These are phyloP conservation scores for Hypoxylon sp. DNA, from an alignment of 2,329 filamentous ascomycete genomes.

Conservation along the genomic window DNA sequence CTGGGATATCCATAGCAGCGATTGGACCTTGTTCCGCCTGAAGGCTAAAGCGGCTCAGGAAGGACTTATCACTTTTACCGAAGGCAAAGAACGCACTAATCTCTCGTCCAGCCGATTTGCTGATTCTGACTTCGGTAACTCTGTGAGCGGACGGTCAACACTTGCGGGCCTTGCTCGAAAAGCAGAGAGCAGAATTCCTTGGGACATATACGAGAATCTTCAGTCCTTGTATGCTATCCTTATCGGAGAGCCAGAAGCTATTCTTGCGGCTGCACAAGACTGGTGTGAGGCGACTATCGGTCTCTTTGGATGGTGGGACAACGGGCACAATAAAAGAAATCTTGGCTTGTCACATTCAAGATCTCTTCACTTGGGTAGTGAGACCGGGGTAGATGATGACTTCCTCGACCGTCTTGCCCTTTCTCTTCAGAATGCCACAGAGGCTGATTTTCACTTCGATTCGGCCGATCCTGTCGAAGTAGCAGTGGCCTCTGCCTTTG, in stretches of 20 bases:
- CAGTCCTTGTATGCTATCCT: conserved; percentile 85
- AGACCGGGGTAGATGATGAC: conserved; percentile 70
- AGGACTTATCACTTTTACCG: conserved; percentile 82
- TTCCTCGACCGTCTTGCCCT: conserved; percentile 82
- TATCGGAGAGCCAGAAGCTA: conserved; percentile 80
- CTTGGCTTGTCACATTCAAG: conserved; percentile 57
- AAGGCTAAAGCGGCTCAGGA: conserved; percentile 78
- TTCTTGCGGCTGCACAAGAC: conserved; percentile 84
- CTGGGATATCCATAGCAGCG: conserved; percentile 86
- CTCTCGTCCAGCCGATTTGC: conserved; percentile 53
- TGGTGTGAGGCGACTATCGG: conserved; percentile 93
- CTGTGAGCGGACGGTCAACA: conserved; percentile 63
- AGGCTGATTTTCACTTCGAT: conserved; percentile 83
- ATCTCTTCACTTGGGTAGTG: conserved; percentile 56
- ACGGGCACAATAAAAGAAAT: conserved; percentile 67
- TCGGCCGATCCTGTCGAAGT: conserved; percentile 83
- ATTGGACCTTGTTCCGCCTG: conserved; percentile 88
- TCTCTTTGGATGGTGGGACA: conserved; percentile 93
- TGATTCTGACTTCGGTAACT: conserved; percentile 55
- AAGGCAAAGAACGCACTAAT: conserved; percentile 73
- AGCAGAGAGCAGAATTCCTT: conserved; percentile 89
- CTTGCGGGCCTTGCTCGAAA: conserved; percentile 78
- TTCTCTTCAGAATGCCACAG: conserved; percentile 77
- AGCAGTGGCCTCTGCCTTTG: conserved; percentile 84
- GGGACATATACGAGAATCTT: conserved; percentile 89